phyloP scores from a whole-genome alignment of 108 stramenopile genomes.

The Hondaea fermentalgiana region DNA sequence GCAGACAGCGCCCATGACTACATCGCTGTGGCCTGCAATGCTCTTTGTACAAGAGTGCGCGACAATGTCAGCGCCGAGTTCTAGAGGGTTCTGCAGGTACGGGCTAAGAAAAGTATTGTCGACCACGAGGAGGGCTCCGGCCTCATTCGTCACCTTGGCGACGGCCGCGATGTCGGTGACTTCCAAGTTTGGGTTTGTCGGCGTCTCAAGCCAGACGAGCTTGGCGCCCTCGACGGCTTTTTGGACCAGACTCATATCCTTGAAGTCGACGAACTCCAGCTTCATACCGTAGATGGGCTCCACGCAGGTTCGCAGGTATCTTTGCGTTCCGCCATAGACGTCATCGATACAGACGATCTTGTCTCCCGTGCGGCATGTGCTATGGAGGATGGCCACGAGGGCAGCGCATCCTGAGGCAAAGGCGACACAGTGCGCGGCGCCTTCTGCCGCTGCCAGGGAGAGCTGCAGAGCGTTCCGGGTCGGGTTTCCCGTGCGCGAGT shows the following conservation, averaged over 20 bases:
- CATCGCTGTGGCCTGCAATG: constrained; percentile 79
- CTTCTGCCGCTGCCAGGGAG: constrained; percentile 39
- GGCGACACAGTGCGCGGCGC: constrained; percentile 37
- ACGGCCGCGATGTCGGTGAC: constrained; percentile 62
- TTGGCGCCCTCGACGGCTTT: constrained; percentile 36
- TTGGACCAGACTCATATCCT: not conserved
- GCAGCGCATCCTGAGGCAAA: not conserved
- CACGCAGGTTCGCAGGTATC: constrained; percentile 45
- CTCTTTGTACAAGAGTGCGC: constrained; percentile 77
- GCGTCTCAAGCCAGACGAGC: constrained; percentile 79
- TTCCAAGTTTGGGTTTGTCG: constrained; percentile 77
- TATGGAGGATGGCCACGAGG: not conserved
- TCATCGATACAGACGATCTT: constrained; percentile 72
- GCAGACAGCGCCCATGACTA: constrained; percentile 70
- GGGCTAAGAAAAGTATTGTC: constrained; percentile 88
- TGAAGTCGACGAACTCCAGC: constrained; percentile 26
- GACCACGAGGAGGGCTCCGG: constrained; percentile 60
- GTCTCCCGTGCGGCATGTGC: constrained; percentile 43
- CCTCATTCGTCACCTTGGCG: constrained; percentile 47
- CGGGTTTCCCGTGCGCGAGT: constrained; percentile 36
- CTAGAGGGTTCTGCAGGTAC: constrained; percentile 75
- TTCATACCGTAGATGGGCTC: constrained; percentile 27
- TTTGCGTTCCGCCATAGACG: constrained; percentile 78
- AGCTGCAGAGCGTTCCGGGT: constrained; percentile 35
- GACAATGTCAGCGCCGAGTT: constrained; percentile 69